phyloP scores from a whole-genome alignment of 305 asterid species.

The Solanum hybrid region DNA sequence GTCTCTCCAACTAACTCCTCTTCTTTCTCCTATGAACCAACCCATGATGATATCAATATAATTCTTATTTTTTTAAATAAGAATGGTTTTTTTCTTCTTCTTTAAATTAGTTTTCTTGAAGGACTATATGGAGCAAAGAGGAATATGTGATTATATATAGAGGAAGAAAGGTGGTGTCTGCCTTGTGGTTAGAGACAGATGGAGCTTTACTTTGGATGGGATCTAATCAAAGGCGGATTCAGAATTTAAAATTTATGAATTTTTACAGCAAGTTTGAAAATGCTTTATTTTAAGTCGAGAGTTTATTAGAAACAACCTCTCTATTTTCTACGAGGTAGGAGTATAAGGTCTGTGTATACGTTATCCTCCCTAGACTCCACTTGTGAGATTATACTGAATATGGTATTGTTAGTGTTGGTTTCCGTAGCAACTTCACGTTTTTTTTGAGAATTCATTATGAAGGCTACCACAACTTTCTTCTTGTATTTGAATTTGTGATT shows the following conservation, averaged over 20 bases:
- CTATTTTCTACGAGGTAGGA: background rate
- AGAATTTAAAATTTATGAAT: background rate
- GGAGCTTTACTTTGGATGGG: background rate
- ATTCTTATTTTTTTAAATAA: background rate
- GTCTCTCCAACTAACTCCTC: conserved; percentile 62
- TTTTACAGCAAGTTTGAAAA: background rate
- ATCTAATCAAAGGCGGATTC: background rate
- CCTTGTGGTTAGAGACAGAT: background rate
- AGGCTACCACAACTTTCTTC: background rate
- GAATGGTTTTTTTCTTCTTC: background rate
- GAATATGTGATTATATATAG: background rate
- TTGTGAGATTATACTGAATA: background rate
- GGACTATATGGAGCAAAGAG: background rate
- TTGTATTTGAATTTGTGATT: background rate
- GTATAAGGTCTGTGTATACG: background rate
- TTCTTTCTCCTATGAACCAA: conserved; percentile 32
- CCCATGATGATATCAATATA: conserved; percentile 18
- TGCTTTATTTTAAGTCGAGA: background rate
- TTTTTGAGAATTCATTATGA: background rate
- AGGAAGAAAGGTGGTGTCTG: background rate
- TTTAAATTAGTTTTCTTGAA: background rate
- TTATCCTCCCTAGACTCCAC: background rate
- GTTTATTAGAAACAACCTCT: background rate
- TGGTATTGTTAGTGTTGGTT: background rate
- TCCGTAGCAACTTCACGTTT: background rate